Evolutionary conservation across 768 basidiomycete species (phyloP).

Genomic region (Strobilomyces confusus): DNA sequence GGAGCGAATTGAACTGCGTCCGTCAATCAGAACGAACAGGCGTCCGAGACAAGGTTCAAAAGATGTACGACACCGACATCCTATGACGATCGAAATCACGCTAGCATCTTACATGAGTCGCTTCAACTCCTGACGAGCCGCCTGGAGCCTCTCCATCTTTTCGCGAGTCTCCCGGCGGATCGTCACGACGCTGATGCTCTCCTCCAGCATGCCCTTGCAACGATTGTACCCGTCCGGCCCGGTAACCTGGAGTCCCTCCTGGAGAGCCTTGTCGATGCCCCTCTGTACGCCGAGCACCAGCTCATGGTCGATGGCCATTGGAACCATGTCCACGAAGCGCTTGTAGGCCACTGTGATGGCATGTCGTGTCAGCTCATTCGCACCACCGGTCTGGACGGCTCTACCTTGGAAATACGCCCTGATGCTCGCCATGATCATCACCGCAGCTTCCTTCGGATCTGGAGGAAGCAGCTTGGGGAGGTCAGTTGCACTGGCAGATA

Average conservation of each 20-base stretch:
- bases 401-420: conserved; percentile 76
- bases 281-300: conserved; percentile 44
- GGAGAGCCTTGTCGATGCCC: conserved; percentile 43
- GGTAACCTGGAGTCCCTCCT: conserved; percentile 48
- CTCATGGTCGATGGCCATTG: conserved; percentile 39
- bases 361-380: neutral
- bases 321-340: conserved; percentile 42
- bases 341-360: conserved; percentile 41
- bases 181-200: conserved; percentile 42
- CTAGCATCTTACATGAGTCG: conserved; percentile 9
- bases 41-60: too few relatives aligned
- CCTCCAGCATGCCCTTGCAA: conserved; percentile 47
- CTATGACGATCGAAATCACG: too few relatives aligned
- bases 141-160: conserved; percentile 47
- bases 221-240: conserved; percentile 36
- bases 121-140: conserved; percentile 40
- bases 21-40: too few relatives aligned
- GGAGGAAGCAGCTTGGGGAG: conserved; percentile 47
- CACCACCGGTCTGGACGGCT: neutral
- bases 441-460: conserved; percentile 51
- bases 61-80: too few relatives aligned
- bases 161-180: conserved; percentile 46
- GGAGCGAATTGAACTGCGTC: too few relatives aligned
- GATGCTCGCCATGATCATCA: conserved; percentile 68
- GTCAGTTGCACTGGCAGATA: conserved; percentile 38